These are phyloP conservation scores for Mycena metata DNA, from an alignment of 768 basidiomycete species.

Conservation along the genomic window DNA sequence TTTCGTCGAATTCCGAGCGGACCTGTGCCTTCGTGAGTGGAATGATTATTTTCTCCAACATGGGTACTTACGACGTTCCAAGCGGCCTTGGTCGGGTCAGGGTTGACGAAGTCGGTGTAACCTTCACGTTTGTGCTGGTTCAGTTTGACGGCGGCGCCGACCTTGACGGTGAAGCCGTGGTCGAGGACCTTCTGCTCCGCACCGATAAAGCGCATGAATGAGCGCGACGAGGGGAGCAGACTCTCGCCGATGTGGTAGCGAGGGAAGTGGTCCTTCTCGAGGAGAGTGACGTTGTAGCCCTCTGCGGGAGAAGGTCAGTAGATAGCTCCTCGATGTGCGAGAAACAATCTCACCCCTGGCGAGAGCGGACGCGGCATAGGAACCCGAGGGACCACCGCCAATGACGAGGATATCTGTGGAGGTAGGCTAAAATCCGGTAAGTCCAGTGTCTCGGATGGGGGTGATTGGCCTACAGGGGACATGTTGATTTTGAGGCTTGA, in stretches of 20 bases:
- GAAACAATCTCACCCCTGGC: too few species aligned
- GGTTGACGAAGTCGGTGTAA: slow-evolving; percentile 69
- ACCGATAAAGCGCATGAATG: neutral
- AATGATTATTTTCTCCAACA: neutral
- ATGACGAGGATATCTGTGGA: slow-evolving; percentile 27
- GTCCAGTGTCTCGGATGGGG: too few species aligned
- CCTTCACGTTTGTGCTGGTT: slow-evolving; percentile 54
- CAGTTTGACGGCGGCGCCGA: slow-evolving; percentile 57
- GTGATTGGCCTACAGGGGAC: too few species aligned
- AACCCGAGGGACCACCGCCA: slow-evolving; percentile 46
- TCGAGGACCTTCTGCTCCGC: slow-evolving; percentile 33
- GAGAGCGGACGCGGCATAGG: slow-evolving; percentile 41
- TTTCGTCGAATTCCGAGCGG: slow-evolving; percentile 70
- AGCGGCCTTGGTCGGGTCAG: slow-evolving; percentile 61
- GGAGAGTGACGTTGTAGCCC: slow-evolving; percentile 44
- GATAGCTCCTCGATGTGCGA: too few species aligned
- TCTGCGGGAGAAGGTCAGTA: slow-evolving; percentile 19
- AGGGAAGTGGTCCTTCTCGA: neutral
- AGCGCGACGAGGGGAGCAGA: neutral
- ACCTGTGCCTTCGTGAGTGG: slow-evolving; percentile 42
- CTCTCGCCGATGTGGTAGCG: slow-evolving; percentile 4
- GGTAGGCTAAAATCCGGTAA: neutral
- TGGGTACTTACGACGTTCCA: slow-evolving; percentile 70
- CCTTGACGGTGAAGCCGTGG: slow-evolving; percentile 53
- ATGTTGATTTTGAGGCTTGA: too few species aligned